A percentile compares a stretch with the other conserved stretches of the same genome.
Evolutionary conservation across 495 filamentous ascomycete species (phyloP).

Genomic region (Penicillium herquei): DNA sequence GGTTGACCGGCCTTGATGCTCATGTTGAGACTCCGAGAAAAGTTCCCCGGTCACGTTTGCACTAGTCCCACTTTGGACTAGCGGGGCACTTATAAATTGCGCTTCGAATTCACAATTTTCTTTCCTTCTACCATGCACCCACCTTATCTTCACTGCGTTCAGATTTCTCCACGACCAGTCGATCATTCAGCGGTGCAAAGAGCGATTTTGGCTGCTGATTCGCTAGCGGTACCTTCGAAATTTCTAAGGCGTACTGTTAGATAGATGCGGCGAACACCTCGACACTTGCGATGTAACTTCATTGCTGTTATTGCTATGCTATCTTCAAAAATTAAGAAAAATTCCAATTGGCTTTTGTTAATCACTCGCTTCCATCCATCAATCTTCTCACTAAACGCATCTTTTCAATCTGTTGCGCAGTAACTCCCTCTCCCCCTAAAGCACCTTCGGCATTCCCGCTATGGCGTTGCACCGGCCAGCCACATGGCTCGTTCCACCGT

Average conservation of each 20-base stretch:
- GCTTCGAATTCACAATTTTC: constrained; percentile 8
- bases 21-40: constrained; percentile 36
- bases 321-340: not conserved
- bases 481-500: constrained; percentile 46
- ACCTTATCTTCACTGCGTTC: constrained; percentile 65
- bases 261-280: constrained; percentile 63
- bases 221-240: constrained; percentile 70
- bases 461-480: too few relatives aligned
- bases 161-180: constrained; percentile 47
- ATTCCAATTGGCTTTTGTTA: not conserved
- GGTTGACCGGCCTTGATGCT: not conserved
- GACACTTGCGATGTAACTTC: constrained; percentile 1
- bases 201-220: constrained; percentile 59
- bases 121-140: constrained; percentile 45
- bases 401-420: not conserved
- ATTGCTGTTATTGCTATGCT: not conserved
- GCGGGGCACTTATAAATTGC: constrained; percentile 20
- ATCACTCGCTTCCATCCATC: not conserved
- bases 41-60: constrained; percentile 39
- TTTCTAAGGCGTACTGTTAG: constrained; percentile 65
- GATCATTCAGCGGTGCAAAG: constrained; percentile 67
- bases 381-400: not conserved
- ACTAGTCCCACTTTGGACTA: constrained; percentile 29
- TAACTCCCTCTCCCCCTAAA: too few relatives aligned
- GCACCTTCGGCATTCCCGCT: too few relatives aligned